Evolutionary conservation across 179 eudicot genomes (phyloP), one percentile per base, ranked within the genome.

Genomic region (Vitellaria paradoxa): DNA sequence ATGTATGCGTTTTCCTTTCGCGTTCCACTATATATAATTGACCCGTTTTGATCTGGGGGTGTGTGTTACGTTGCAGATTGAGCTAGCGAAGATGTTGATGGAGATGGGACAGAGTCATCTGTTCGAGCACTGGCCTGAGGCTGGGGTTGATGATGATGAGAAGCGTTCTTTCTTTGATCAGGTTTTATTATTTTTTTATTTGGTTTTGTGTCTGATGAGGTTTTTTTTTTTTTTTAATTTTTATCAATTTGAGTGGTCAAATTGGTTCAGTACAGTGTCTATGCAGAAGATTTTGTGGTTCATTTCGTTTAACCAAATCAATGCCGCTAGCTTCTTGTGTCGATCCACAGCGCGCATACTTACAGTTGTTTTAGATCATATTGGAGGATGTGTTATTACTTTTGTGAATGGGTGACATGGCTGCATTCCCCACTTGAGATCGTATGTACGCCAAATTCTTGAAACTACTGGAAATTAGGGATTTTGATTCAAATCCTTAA

Each of bases 61-160:
- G 64, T 55, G 75, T 72, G 23, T 10, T 56, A 18, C 55, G 11
- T 8, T 50, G 55, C 66, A 93, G 98, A 82, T 88, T 64, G 86
- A 89, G 53, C 42, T 93, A 81, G 95, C 88, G 68, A 89, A 88
- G 79, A 83, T 88, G 88, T 81, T 93, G 82, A 4, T 92, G 75
- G 86, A 87, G 68, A 84, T 85, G 89, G 91, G 83, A 9, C 98
- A 93, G 77, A 74, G 80, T 20, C 98, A 93, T 80, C 62, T 93
- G 82, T 93, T 93, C 76, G 79, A 86, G 77, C 83, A 86, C 55
- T 93, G 98, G 98, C 84, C 90, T 64, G 83, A 86, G n/a, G 90
- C 89, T 60, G 98, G 97, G 0, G 81, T 84, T 64, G 90, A 93
- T 61, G 98, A 92, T 76, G 91, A 87, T 77, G 83, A 88, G 81